Evolutionary conservation across 768 basidiomycete genomes (phyloP).

Genomic region (Xanthoconium purpureum): DNA sequence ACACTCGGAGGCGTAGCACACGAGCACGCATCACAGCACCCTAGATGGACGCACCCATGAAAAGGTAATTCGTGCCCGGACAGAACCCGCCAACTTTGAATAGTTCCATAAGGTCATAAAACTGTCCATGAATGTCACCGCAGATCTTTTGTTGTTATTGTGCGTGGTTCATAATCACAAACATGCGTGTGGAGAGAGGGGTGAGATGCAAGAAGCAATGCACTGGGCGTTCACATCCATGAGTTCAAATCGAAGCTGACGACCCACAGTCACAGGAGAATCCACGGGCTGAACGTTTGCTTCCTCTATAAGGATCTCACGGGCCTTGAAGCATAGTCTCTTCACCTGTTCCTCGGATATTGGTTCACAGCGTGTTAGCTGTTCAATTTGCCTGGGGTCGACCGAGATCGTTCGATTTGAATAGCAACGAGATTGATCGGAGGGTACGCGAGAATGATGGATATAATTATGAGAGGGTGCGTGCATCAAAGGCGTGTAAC

Average conservation of each 20-base stretch:
- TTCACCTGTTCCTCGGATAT: constrained; percentile 97
- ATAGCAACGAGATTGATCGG: constrained; percentile 24
- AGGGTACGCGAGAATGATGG: constrained; percentile 22
- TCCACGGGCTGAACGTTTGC: constrained; percentile 96
- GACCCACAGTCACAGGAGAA: constrained; percentile 86
- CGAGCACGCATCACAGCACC: constrained; percentile 1
- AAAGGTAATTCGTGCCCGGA: constrained; percentile 92
- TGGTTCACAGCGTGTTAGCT: constrained; percentile 88
- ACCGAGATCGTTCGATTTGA: constrained; percentile 15
- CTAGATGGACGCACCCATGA: constrained; percentile 70
- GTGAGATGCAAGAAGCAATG: background rate
- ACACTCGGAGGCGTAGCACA: constrained; percentile 2
- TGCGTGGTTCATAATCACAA: background rate
- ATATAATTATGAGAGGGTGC: constrained; percentile 18
- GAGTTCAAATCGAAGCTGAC: background rate
- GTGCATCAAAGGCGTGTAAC: constrained; percentile 34
- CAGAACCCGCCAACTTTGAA: constrained; percentile 92
- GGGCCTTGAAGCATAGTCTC: constrained; percentile 89
- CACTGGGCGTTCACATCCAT: constrained; percentile 1
- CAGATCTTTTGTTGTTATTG: constrained; percentile 55
- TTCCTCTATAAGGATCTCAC: constrained; percentile 96
- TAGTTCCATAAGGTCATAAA: constrained; percentile 94
- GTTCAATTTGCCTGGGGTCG: constrained; percentile 81
- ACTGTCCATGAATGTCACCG: constrained; percentile 97
- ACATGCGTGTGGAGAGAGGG: constrained; percentile 1